These are phyloP conservation scores for Agapanthus africanus DNA, from an alignment of 106 monocot species.

Conservation along the genomic window DNA sequence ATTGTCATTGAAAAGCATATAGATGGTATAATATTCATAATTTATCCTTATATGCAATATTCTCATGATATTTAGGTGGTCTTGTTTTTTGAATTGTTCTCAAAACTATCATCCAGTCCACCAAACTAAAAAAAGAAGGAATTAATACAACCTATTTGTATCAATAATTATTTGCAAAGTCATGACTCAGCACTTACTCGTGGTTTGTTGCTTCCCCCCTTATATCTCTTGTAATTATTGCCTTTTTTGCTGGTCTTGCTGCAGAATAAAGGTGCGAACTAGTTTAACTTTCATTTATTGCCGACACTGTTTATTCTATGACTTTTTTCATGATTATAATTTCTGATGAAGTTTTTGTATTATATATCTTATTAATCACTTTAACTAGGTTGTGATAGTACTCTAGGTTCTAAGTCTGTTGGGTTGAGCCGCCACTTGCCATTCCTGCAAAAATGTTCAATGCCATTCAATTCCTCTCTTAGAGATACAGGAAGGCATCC, in stretches of 20 bases:
- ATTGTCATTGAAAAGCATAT: slow-evolving; percentile 13
- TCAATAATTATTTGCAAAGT: not conserved
- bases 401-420: slow-evolving; percentile 12
- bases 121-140: not conserved
- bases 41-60: slow-evolving; percentile 9
- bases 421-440: slow-evolving; percentile 20
- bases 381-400: not conserved
- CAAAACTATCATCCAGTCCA: not conserved
- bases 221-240: not conserved
- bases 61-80: not conserved
- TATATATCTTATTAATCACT: not conserved
- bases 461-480: slow-evolving; percentile 35
- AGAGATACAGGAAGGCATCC: slow-evolving; percentile 14
- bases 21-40: slow-evolving; percentile 16
- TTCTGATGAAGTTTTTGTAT: not conserved
- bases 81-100: not conserved
- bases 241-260: not conserved
- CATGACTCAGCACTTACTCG: not conserved
- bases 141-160: not conserved
- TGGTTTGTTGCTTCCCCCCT: not conserved
- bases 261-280: not conserved
- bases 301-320: not conserved
- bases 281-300: not conserved
- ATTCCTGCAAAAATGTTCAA: slow-evolving; percentile 37
- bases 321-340: not conserved